A percentile compares a stretch with the other conserved stretches of the same genome.
phyloP scores from a whole-genome alignment of 805 yeast species.

The Yamadazyma takamatsuzukensis region DNA sequence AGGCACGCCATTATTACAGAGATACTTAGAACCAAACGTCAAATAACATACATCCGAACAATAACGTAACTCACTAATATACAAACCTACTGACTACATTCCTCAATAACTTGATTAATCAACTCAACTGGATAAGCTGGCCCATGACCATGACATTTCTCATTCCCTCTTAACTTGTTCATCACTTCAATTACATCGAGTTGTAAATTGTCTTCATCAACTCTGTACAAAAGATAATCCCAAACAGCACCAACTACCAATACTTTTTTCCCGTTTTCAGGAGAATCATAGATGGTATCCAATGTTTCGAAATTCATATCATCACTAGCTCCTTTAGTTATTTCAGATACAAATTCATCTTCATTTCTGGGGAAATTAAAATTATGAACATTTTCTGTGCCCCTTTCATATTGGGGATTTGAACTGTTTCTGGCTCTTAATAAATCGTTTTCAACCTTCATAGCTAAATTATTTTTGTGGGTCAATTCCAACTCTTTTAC shows the following conservation, averaged over 20 bases:
- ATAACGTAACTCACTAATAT: too few relatives aligned
- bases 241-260: conserved; percentile 77
- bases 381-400: background rate
- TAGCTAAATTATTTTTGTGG: conserved; percentile 51
- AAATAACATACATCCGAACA: too few relatives aligned
- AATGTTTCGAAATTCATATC: conserved; percentile 16
- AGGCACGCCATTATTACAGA: too few relatives aligned
- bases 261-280: conserved; percentile 43
- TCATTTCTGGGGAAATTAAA: conserved; percentile 34
- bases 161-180: conserved; percentile 59
- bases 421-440: conserved; percentile 22
- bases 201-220: conserved; percentile 44
- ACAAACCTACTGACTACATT: conserved; percentile 4
- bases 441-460: conserved; percentile 60
- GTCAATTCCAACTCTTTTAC: conserved; percentile 47
- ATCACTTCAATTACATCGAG: conserved; percentile 59
- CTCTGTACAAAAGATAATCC: conserved; percentile 61
- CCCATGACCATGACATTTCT: conserved; percentile 77
- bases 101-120: conserved; percentile 37
- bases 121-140: conserved; percentile 54
- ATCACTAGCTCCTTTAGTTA: conserved; percentile 25
- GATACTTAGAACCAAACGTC: too few relatives aligned
- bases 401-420: conserved; percentile 1
- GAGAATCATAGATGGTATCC: conserved; percentile 32
- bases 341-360: conserved; percentile 27